A percentile compares a stretch with the other conserved stretches of the same genome.
phyloP scores from a whole-genome alignment of 1,284 basidiomycete genomes.

The Prillingera fragicola region DNA sequence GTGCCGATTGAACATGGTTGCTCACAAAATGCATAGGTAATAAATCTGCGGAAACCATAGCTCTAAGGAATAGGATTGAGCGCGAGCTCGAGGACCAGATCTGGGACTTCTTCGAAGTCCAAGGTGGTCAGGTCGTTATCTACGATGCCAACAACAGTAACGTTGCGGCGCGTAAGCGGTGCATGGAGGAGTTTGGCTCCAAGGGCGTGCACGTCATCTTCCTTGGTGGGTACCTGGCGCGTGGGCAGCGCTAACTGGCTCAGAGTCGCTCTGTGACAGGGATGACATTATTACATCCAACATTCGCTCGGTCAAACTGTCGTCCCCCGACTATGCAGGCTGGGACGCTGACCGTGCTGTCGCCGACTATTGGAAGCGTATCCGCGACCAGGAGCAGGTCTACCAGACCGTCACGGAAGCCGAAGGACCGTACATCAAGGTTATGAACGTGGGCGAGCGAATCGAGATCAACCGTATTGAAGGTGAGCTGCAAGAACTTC shows the following conservation, averaged over 20 bases:
- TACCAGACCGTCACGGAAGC: slow-evolving; percentile 61
- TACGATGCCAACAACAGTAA: slow-evolving; percentile 99
- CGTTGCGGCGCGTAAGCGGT: slow-evolving; percentile 58
- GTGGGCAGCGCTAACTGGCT: slow-evolving; percentile 4
- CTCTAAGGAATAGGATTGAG: slow-evolving; percentile 66
- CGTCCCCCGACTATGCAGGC: slow-evolving; percentile 88
- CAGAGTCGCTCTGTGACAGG: slow-evolving; percentile 81
- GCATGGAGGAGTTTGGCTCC: slow-evolving; percentile 79
- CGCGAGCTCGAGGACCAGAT: slow-evolving; percentile 81
- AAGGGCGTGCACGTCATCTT: slow-evolving; percentile 85
- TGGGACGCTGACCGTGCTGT: slow-evolving; percentile 92
- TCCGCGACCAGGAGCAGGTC: slow-evolving; percentile 74
- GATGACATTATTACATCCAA: slow-evolving; percentile 89
- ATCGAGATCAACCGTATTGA: slow-evolving; percentile 77
- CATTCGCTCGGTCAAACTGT: slow-evolving; percentile 94
- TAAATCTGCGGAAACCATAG: slow-evolving; percentile 71
- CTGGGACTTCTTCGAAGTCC: slow-evolving; percentile 75
- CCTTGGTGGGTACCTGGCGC: slow-evolving; percentile 59
- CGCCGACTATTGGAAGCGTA: slow-evolving; percentile 84
- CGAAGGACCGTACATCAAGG: slow-evolving; percentile 88
- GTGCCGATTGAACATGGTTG: slow-evolving; percentile 6
- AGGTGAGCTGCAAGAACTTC: slow-evolving; percentile 27
- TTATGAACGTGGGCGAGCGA: slow-evolving; percentile 92
- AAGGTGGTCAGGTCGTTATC: slow-evolving; percentile 86
- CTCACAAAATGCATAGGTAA: slow-evolving; percentile 52